Evolutionary conservation across 1,284 basidiomycete species (phyloP), one percentile per base, ranked within the genome.

Genomic region (Ustilago hordei): DNA sequence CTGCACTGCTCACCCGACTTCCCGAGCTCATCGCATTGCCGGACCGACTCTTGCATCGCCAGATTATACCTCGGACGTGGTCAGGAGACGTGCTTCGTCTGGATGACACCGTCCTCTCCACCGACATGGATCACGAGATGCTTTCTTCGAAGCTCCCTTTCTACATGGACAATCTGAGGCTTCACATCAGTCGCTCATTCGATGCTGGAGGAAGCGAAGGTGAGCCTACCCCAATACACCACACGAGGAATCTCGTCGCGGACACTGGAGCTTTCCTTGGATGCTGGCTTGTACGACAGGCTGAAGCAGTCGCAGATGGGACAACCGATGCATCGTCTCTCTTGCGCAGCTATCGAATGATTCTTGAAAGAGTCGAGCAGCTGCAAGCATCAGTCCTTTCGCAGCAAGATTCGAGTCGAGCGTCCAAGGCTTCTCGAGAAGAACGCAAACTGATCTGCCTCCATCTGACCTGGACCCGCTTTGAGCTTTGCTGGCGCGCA

Each of bases 401-500:
- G 12, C 4, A 38, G 19, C 60, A 57, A 5, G 56, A 68, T 8
- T 39, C 61, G 19, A 35, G 50, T 0, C 38, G 38, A 4, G 15
- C 58, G 0, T 28, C 50, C 4, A 59, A 47, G 23, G 55, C 36
- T 6, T 36, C 47, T 28, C 55, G 60, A 6, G 58, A 67, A 17
- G 57, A 75, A 12, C 62, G 54, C 41, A 67, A 64, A 35, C 35
- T 34, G 13, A 39, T 60, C n/a, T 68, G 68, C 39, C 54, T 81
- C 23, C 69, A 69, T 11, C 45, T 83, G 12, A 61, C 74, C 7
- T 84, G 82, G 82, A 73, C 75, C 55, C 72, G 79, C 32, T 75
- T 84, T 54, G 74, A 82, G 63, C 43, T 84, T 4, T 62, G 69
- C 48, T 84, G 79, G 81, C 56, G 81, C 35, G 59, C 59, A 0